Evolutionary conservation across 73 alveolate genomes (phyloP), one percentile per base, ranked within the genome.

Genomic region (Breviolum minutum): DNA sequence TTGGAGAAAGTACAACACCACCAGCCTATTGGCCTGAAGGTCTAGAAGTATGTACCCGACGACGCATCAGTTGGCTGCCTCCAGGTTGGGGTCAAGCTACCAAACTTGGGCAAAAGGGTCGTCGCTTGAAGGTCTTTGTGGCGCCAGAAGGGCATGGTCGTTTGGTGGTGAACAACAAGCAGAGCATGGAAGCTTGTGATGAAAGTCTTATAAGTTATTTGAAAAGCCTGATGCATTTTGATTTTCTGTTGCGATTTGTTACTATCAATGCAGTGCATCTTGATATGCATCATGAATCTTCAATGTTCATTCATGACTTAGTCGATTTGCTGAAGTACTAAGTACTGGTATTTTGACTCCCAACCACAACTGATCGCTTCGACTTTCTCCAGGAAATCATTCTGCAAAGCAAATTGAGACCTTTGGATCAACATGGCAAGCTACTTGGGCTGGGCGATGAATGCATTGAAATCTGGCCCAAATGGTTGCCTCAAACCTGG

Each of bases 131-230:
- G 29, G 94, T 86, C 94, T 86, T 86, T 29, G 94, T 86, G 26
- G 94, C 94, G n/a, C 94, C 94, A 6, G 79, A 86, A 40, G 94
- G 79, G 64, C 94, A 86, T 29, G 94, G 94, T 29, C 77, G 94
- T 26, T 27, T 86, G 94, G 80, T 86, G 80, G 94, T 86, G 94
- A 86, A 62, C 79, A 86, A 63, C 80, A 86, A 86, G 81, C 94
- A 86, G 29, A 63, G 66, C 60, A 80, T 80, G 88, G 88, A 22
- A 77, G 62, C 86, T 77, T 77, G 86, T 8, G 54, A 26, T 40
- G 81, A 71, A 71, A 29, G 20, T 73, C 30, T 71, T 71, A 7
- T 26, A 19, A 73, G 20, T 2, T 73, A 0, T 40, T 40, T 40
- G 5, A 40, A 40, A 40, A 3, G 5, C 54, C 54, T 40, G 54